Conservation (phyloP, 257 asterid species). For the Solanum appendiculatum region DNA sequence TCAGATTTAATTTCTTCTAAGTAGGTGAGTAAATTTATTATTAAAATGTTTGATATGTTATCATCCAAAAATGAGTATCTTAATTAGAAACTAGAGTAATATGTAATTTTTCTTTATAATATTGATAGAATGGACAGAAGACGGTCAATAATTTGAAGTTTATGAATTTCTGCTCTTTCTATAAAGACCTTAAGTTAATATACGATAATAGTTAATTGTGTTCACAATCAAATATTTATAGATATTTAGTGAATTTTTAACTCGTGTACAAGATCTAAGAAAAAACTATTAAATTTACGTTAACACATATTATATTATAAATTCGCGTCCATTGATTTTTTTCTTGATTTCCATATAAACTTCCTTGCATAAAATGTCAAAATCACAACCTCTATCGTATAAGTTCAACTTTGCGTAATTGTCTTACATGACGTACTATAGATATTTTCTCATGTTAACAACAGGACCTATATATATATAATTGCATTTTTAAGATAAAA, state of each 20-base stretch:
- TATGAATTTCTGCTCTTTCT: neutral
- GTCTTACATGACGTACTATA: neutral
- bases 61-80: neutral
- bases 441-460: neutral
- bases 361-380: neutral
- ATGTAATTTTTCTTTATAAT: neutral
- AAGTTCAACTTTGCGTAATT: neutral
- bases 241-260: neutral
- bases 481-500: neutral
- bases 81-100: neutral
- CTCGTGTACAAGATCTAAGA: neutral
- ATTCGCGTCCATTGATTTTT: neutral
- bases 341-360: neutral
- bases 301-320: neutral
- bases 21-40: neutral
- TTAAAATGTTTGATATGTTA: neutral
- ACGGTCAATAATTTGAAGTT: neutral
- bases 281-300: neutral
- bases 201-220: fast-evolving
- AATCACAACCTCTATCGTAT: neutral
- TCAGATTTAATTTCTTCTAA: neutral
- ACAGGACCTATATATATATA: neutral
- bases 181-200: neutral
- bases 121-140: neutral
- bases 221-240: neutral